Evolutionary conservation across 345 rosid species (phyloP), one percentile per base, ranked within the genome.

Genomic region (Noccaea caerulescens): DNA sequence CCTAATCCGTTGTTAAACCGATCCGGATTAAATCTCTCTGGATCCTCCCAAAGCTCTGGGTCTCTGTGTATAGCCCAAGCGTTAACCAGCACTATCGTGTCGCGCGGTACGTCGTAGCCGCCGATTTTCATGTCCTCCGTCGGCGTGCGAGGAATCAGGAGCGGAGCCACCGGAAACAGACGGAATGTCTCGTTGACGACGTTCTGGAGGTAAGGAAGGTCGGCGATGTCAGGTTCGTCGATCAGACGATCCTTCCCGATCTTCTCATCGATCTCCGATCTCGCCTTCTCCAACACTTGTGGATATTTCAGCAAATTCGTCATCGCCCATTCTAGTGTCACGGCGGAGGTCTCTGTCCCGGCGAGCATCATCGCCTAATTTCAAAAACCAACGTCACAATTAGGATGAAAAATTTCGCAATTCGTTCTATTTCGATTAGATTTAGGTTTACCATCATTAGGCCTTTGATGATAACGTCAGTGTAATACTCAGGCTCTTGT

Each of bases 31-130:
- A 86, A 84, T 34, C 33, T 78, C 45, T 34, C 66, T 0, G 87
- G 85, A 7, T 84, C 80, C 2, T 71, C 72, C 87, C 88, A 86
- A 0, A 73, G 11, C 5, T 37, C 67, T 9, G 83, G 81, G 44
- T 84, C 88, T 38, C 79, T 79, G 2, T 84, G 88, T 51, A 86
- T 81, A 4, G 86, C 88, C 85, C 85, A 82, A 23, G 65, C 38
- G 39, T 86, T 86, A 8, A 80, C 83, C 56, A 82, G 8, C 11
- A 82, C 57, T 45, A 81, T 82, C 3, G 85, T 66, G 25, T 66
- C 80, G 0, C 78, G 61, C 1, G 83, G 84, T 0, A 86, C 60
- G 4, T 55, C 50, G 45, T 41, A 84, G 1, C 91, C 87, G 5
- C 83, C 81, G 8, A 82, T 34, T 1, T 34, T 78, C 18, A 83